Conservation (phyloP, 305 asterid species). For the Fraxinus greggii region DNA sequence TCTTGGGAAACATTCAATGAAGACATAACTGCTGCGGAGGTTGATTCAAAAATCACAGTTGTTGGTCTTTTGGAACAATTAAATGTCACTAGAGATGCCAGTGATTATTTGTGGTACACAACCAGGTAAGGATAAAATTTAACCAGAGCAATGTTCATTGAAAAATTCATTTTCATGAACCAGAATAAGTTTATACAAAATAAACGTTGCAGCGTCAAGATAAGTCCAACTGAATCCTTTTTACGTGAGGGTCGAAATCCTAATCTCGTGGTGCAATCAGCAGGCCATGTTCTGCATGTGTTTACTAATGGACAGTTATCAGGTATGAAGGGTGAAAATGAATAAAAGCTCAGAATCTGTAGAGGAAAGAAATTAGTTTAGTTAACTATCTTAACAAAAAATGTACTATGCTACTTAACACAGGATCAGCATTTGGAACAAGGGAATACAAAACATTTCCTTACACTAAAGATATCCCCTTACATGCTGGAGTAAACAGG, state of each 20-base stretch:
- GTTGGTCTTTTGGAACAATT: constrained; percentile 82
- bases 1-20: constrained; percentile 84
- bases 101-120: constrained; percentile 92
- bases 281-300: constrained; percentile 83
- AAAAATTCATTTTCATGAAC: background rate
- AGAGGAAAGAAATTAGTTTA: background rate
- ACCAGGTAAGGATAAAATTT: constrained; percentile 55
- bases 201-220: constrained; percentile 51
- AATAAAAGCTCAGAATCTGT: background rate
- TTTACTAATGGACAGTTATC: constrained; percentile 61
- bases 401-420: background rate
- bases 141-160: background rate
- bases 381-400: background rate
- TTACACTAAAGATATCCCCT: constrained; percentile 47
- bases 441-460: constrained; percentile 47
- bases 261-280: constrained; percentile 62
- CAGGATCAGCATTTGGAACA: constrained; percentile 86
- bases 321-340: constrained; percentile 40
- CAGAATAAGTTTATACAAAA: background rate
- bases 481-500: constrained; percentile 74
- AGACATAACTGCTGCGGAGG: constrained; percentile 48
- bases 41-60: constrained; percentile 59
- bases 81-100: constrained; percentile 82
- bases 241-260: constrained; percentile 57
- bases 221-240: constrained; percentile 70